Base-by-base conservation (phyloP, 2,329 filamentous ascomycete species). In the Pezicula neosporulosa region DNA sequence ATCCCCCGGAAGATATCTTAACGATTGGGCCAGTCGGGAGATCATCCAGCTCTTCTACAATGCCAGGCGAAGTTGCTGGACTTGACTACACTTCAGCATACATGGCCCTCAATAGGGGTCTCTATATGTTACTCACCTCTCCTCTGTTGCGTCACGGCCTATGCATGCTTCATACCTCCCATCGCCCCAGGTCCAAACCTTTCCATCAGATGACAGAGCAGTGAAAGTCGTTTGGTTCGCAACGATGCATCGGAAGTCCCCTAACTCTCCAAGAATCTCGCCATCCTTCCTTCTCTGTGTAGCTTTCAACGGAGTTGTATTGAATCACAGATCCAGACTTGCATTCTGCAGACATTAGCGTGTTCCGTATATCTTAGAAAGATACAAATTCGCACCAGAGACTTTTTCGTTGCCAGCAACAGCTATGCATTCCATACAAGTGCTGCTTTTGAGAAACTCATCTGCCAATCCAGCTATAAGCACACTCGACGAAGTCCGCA, bases 131-230 rank as follows among this genome's bases (percentile, higher is more conserved):
- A 30, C 28, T 30, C 48, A 61, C 61, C 30, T 50, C 18, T 56
- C 46, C 36, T 54, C 47, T 16, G 48, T 33, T 4, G 72, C 62
- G 2, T 75, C 68, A 16, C 84, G 75, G 5, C 79, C 83, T 1
- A 88, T 75, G 50, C 78, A 81, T 35, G 74, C 69, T 27, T 70
- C 66, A 58, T 81, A 85, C 15, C 85, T 77, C 44, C 74, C 68
- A 58, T 88, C 84, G 7, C 85, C 85, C 71, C 71, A 73, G 15
- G 66, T 72, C 52, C 65, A 70, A 5, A 74, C 68, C 19, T 65
- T 60, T 4, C 70, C 70, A 5, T 53, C 56, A 15, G 63, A 58
- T 46, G 67, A 66, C 16, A 74, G 60, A 35, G 68, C 60, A 9
- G 67, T 62, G 58, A 75, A 75, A 6, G 58, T 64, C 2, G 66